phyloP scores from a whole-genome alignment of 1,284 basidiomycete genomes.

The Porodaedalea pini region DNA sequence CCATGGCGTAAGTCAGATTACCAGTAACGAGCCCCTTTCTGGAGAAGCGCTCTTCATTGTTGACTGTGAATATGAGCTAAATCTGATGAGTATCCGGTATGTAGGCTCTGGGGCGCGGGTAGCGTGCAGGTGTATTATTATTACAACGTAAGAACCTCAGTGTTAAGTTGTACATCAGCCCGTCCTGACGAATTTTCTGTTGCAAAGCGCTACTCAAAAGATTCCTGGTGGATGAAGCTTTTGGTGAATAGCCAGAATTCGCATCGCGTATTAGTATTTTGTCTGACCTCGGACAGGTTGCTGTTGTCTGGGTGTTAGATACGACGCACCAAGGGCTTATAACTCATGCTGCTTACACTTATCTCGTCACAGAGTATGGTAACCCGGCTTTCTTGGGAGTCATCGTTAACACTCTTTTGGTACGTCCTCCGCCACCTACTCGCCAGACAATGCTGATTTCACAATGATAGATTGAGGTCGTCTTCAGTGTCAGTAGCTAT shows the following conservation, averaged over 20 bases:
- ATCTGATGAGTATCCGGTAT: not conserved
- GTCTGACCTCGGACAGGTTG: not conserved
- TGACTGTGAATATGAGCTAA: not conserved
- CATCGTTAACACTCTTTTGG: constrained; percentile 17
- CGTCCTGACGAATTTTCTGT: not conserved
- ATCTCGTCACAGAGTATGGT: constrained; percentile 18
- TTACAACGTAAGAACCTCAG: constrained; percentile 8
- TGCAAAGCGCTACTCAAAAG: constrained; percentile 14
- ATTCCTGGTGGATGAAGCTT: constrained; percentile 14
- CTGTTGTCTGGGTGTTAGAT: constrained; percentile 15
- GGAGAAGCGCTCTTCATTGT: too few relatives aligned
- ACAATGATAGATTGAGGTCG: constrained; percentile 5
- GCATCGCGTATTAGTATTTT: not conserved
- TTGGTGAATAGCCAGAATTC: constrained; percentile 1
- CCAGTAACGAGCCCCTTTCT: not conserved
- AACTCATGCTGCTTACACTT: constrained; percentile 20
- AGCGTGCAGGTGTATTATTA: constrained; percentile 17
- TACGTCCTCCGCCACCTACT: not conserved
- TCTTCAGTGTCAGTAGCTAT: constrained; percentile 5
- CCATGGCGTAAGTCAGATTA: constrained; percentile 13
- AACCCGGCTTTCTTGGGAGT: constrained; percentile 9
- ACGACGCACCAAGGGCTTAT: constrained; percentile 21
- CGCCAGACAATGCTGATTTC: not conserved
- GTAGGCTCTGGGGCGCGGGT: constrained; percentile 5
- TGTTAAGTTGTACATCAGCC: not conserved